phyloP scores from a whole-genome alignment of 129 eudicot species.

The Centella asiatica region DNA sequence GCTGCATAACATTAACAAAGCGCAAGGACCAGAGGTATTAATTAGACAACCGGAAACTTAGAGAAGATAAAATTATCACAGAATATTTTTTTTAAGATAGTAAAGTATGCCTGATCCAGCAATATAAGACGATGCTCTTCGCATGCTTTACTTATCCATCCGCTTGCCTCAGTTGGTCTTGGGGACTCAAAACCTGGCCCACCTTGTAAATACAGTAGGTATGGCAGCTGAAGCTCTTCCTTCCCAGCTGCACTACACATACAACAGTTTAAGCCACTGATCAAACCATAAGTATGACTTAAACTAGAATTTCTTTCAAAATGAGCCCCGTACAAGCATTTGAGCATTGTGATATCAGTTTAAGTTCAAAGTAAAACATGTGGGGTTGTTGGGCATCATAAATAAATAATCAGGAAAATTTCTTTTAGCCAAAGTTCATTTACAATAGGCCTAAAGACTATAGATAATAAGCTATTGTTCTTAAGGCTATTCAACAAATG shows the following conservation, averaged over 20 bases:
- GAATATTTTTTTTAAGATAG: background rate
- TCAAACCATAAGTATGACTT: conserved; percentile 3
- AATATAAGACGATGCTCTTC: conserved; percentile 74
- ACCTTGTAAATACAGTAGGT: conserved; percentile 77
- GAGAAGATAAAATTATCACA: background rate
- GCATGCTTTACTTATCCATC: conserved; percentile 92
- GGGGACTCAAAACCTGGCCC: conserved; percentile 94
- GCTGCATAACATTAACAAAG: conserved; percentile 36
- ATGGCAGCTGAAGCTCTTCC: conserved; percentile 67
- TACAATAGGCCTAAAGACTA: too few relatives aligned
- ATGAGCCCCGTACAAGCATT: too few relatives aligned
- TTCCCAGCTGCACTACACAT: conserved; percentile 67
- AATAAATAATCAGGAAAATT: too few relatives aligned
- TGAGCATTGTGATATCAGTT: too few relatives aligned
- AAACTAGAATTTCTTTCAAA: background rate
- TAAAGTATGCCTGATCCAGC: conserved; percentile 69
- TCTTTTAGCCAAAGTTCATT: too few relatives aligned
- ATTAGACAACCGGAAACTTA: background rate
- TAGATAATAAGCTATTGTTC: too few relatives aligned
- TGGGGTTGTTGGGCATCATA: too few relatives aligned
- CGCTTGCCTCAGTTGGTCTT: conserved; percentile 80
- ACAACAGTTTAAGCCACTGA: conserved; percentile 10
- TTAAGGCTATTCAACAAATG: too few relatives aligned
- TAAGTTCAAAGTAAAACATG: too few relatives aligned
- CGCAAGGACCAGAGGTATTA: conserved; percentile 6